Evolutionary conservation across 139 green algal species (phyloP), one percentile per base, ranked within the genome.

Genomic region (Dunaliella sp.): DNA sequence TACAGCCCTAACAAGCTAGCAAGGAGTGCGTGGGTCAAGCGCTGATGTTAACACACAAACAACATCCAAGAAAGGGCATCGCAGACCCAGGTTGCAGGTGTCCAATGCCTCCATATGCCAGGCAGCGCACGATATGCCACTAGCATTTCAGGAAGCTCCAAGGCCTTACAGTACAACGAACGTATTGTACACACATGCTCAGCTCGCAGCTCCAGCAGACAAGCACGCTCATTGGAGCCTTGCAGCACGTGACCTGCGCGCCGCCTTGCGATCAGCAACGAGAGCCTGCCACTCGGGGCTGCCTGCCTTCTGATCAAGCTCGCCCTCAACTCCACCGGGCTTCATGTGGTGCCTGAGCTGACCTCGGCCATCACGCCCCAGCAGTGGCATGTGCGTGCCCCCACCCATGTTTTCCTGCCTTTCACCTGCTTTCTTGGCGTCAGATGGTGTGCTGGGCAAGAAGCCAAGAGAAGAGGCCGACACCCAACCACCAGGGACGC

Each of bases 401-500:
- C 16, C 48, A 26, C 7, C 48, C 48, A 65, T 65, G 48, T 16
- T 16, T 65, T 65, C 16, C 48, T 65, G 48, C 16, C 48, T 65
- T 26, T 16, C 48, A 7, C 48, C 7, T 26, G 48, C 48, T 65
- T 65, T 16, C 48, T 65, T 65, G 48, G 48, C 16, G 48, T 65
- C 48, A 16, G 48, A 7, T 26, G 48, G 48, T 16, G 48, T 65
- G 48, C 7, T 65, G 48, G 48, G 48, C 48, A 65, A 65, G 48
- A 65, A 65, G 48, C 48, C 48, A 65, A 65, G 48, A 7, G 7
- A 7, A 7, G 48, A 7, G 16, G 48, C 48, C 7, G 48, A 65
- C 48, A 65, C 48, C 48, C 48, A 65, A 26, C 48, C 48, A 16
- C 7, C 76, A 37, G 90, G 88, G n/a, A 94, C 91, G 2, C 89